These are phyloP conservation scores for Spizellomyces sp. DNA, from an alignment of 192 early-diverging fungal species.

Conservation along the genomic window DNA sequence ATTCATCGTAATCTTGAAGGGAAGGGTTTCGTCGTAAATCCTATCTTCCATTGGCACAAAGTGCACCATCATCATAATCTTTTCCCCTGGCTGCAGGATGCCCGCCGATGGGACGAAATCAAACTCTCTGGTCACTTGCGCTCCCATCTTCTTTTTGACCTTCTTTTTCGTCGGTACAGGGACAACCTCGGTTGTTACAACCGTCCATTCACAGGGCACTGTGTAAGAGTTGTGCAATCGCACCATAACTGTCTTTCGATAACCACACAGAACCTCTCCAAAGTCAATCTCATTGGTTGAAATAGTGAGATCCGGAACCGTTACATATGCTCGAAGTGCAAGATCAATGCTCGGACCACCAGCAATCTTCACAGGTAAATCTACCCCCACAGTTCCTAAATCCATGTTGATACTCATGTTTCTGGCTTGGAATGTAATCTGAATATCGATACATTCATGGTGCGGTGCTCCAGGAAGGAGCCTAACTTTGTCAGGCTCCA, in stretches of 20 bases:
- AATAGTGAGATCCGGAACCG: constrained; percentile 51
- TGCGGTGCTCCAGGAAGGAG: constrained; percentile 45
- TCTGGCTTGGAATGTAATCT: constrained; percentile 46
- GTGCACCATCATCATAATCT: constrained; percentile 34
- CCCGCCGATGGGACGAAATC: constrained; percentile 50
- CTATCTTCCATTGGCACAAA: constrained; percentile 53
- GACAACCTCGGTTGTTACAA: constrained; percentile 2
- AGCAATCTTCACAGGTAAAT: constrained; percentile 45
- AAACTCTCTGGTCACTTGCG: constrained; percentile 42
- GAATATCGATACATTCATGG: constrained; percentile 45
- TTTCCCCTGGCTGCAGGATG: constrained; percentile 50
- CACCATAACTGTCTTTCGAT: constrained; percentile 47
- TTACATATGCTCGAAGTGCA: constrained; percentile 46
- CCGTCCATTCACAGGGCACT: constrained; percentile 57
- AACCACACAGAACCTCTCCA: constrained; percentile 56
- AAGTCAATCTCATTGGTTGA: constrained; percentile 49
- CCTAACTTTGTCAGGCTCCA: constrained; percentile 60
- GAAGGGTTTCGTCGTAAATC: constrained; percentile 44
- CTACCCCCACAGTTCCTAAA: constrained; percentile 36
- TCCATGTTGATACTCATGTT: constrained; percentile 28
- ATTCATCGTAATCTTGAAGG: constrained; percentile 55
- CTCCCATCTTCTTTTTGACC: constrained; percentile 27
- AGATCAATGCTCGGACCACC: constrained; percentile 56
- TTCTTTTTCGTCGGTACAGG: constrained; percentile 16
- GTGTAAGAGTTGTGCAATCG: constrained; percentile 49